phyloP scores from a whole-genome alignment of 2,329 filamentous ascomycete species.

The Epichloe amarillans region DNA sequence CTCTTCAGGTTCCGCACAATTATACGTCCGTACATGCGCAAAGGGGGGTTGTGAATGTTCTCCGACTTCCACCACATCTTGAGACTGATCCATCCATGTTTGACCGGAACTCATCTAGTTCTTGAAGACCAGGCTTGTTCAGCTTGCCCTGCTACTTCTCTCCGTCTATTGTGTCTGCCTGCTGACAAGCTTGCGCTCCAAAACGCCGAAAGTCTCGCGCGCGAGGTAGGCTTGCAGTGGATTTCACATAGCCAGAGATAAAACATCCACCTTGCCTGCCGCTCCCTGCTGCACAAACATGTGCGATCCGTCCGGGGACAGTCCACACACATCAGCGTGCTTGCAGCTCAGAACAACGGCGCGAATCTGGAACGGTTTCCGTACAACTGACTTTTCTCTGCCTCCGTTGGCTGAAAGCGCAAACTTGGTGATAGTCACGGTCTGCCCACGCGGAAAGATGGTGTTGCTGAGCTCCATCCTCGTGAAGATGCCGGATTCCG shows the following conservation, averaged over 20 bases:
- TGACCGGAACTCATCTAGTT: no score
- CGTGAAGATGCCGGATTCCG: constrained; percentile 3
- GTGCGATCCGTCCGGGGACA: constrained; percentile 3
- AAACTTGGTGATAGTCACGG: constrained; percentile 3
- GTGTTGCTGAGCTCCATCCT: constrained; percentile 1
- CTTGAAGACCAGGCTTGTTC: no score
- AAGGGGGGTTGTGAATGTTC: no score
- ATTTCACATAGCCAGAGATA: constrained; percentile 1
- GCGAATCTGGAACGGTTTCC: constrained; percentile 2
- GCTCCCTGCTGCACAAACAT: constrained; percentile 2
- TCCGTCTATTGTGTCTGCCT: no score
- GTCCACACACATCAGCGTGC: constrained; percentile 1
- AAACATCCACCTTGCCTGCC: constrained; percentile 1
- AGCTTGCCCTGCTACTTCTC: no score
- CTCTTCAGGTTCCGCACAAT: no score
- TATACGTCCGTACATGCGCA: no score
- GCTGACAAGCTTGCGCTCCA: no score
- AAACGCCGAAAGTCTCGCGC: no score
- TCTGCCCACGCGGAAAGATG: constrained; percentile 2
- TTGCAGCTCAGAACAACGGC: neutral
- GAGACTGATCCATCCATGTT: no score
- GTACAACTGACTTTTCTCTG: constrained; percentile 2
- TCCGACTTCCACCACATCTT: no score
- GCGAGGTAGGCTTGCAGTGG: neutral
- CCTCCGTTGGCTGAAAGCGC: constrained; percentile 4